A percentile compares a stretch with the other conserved stretches of the same genome.
These are phyloP conservation scores for Fonsecaea erecta DNA, from an alignment of 2,329 filamentous ascomycete genomes.

Conservation along the genomic window DNA sequence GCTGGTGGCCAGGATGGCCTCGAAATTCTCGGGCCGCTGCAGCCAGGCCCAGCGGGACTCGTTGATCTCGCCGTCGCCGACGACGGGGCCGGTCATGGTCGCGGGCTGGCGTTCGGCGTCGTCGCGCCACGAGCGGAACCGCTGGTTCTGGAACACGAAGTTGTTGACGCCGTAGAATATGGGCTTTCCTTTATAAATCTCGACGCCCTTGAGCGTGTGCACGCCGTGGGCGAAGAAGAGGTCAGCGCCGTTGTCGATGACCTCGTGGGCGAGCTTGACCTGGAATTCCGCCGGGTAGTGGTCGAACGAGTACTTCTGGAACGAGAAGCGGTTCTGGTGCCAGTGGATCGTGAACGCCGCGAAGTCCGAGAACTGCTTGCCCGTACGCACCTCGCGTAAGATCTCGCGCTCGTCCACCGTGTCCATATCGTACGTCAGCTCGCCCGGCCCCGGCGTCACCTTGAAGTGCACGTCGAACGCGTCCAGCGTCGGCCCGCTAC, in stretches of 20 bases:
- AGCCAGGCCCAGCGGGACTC: constrained; percentile 9
- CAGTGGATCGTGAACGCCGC: constrained; percentile 14
- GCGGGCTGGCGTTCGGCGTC: not conserved
- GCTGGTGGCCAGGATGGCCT: constrained; percentile 6
- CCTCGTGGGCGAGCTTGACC: not conserved
- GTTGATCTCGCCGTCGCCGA: constrained; percentile 7
- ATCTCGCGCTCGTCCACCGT: constrained; percentile 5
- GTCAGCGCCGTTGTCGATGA: constrained; percentile 7
- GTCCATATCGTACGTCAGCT: constrained; percentile 8
- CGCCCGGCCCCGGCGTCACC: not conserved
- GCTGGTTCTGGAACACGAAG: constrained; percentile 8
- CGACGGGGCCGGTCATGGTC: not conserved
- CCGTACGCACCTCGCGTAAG: constrained; percentile 1
- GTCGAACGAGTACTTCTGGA: constrained; percentile 12
- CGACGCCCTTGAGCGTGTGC: constrained; percentile 7
- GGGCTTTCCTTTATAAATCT: constrained; percentile 8
- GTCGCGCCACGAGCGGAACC: constrained; percentile 10
- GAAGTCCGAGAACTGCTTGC: constrained; percentile 9
- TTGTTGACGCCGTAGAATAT: constrained; percentile 14
- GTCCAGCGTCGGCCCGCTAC: not conserved
- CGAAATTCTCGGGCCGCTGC: constrained; percentile 10
- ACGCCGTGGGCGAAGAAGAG: constrained; percentile 15
- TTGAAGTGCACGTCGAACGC: constrained; percentile 13
- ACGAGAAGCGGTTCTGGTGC: constrained; percentile 7
- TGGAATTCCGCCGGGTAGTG: constrained; percentile 8